Evolutionary conservation across 257 asterid genomes (phyloP).

Genomic region (Plectranthus barbatus): DNA sequence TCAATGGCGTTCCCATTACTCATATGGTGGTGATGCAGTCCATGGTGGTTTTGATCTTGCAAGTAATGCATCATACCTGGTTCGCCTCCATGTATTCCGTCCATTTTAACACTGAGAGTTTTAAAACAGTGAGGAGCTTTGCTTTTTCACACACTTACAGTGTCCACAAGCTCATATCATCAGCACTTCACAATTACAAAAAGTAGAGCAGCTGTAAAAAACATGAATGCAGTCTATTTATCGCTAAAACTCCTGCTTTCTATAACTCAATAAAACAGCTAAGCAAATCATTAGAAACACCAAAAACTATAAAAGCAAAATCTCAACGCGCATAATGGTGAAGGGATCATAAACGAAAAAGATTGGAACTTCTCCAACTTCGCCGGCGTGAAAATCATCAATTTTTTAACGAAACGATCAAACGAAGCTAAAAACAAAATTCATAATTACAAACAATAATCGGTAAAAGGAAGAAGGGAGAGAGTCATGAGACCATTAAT

Average conservation of each 20-base stretch:
- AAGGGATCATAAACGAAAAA: neutral
- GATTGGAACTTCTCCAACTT: neutral
- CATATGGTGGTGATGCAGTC: slow-evolving; percentile 35
- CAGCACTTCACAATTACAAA: neutral
- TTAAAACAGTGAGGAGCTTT: neutral
- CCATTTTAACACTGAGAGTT: slow-evolving; percentile 29
- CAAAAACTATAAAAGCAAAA: neutral
- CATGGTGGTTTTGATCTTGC: slow-evolving; percentile 51
- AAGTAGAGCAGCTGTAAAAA: neutral
- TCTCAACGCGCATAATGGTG: neutral
- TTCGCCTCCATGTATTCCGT: slow-evolving; percentile 36
- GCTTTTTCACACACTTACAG: slow-evolving; percentile 10
- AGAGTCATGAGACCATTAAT: slow-evolving; percentile 11
- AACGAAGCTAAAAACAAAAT: neutral
- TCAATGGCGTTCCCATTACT: slow-evolving; percentile 33
- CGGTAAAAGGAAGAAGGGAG: neutral
- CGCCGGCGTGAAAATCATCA: neutral
- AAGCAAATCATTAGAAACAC: neutral
- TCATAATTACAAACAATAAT: too few relatives aligned
- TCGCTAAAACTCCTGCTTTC: neutral
- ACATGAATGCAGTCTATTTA: neutral
- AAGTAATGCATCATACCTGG: slow-evolving; percentile 46
- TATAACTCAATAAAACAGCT: neutral
- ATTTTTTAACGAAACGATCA: neutral
- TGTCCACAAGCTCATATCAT: neutral